Evolutionary conservation across 495 filamentous ascomycete genomes (phyloP).

Genomic region (Penicillium salamii): DNA sequence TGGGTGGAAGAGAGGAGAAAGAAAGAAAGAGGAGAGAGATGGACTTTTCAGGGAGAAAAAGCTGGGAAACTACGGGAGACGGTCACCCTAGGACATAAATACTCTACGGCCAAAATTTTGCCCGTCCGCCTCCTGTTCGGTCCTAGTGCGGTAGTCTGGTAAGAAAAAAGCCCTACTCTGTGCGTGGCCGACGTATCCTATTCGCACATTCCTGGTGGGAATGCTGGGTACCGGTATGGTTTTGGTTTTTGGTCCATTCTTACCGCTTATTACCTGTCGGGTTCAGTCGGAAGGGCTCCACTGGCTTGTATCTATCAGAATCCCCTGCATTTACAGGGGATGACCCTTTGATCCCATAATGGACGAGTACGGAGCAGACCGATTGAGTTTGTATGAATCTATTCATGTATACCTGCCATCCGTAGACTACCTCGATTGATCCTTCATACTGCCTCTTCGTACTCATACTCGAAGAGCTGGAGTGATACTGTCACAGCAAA

Average conservation of each 20-base stretch:
- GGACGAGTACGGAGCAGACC: too few relatives aligned
- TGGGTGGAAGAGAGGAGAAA: conserved; percentile 22
- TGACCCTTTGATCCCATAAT: too few relatives aligned
- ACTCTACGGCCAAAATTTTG: conserved; percentile 47
- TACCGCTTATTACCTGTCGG: conserved; percentile 14
- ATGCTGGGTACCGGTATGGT: conserved; percentile 19
- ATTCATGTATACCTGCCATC: too few relatives aligned
- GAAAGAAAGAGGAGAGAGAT: conserved; percentile 22
- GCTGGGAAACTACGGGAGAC: conserved; percentile 41
- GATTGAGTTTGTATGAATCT: too few relatives aligned
- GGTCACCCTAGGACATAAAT: conserved; percentile 39
- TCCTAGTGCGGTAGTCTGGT: conserved; percentile 33
- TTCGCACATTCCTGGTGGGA: conserved; percentile 18
- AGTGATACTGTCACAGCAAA: too few relatives aligned
- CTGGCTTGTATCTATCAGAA: neutral
- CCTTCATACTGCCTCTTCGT: too few relatives aligned
- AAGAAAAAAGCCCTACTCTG: conserved; percentile 38
- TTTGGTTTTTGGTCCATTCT: conserved; percentile 17
- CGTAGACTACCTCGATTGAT: too few relatives aligned
- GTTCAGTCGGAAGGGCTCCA: conserved; percentile 7
- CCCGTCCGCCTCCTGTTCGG: conserved; percentile 37
- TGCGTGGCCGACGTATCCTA: conserved; percentile 23
- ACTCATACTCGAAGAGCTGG: too few relatives aligned
- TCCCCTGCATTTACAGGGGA: conserved; percentile 1
- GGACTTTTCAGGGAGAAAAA: conserved; percentile 43